Evolutionary conservation across 768 basidiomycete species (phyloP), one percentile per base, ranked within the genome.

Genomic region (Amanita subjunquillea): DNA sequence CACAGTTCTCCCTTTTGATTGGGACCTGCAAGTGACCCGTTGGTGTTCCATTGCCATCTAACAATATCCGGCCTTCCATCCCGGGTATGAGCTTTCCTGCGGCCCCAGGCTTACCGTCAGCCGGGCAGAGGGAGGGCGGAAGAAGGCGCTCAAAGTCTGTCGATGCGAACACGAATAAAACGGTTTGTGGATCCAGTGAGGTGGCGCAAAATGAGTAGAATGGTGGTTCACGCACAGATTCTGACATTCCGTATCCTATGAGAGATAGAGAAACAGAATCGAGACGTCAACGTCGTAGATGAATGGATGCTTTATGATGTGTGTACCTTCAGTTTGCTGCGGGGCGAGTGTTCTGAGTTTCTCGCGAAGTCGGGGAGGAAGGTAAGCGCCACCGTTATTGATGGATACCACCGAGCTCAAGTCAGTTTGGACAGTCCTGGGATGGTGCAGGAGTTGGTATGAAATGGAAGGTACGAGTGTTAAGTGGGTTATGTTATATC

Each of bases 161-260:
- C 34, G 48, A 9, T 40, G 17, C 20, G 32, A 29, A 3, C 20
- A 54, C 42, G 42, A 48, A 32, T 4, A 9, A 32, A 32, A 32
- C 1, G 9, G 8, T 13, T 32, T 22, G 20, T 3, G 20, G 37
- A 36, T 34, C 12, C 13, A 1, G 15, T 8, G 9, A 29, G 20
- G 37, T 6, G 32, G 40, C 0, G 20, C 22, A 5, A 15, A 20
- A 47, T 4, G 25, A 20, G 12, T 17, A 20, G 32, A 36, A 48
- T 4, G 7, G 22, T 20, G 41, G 23, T 10, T 20, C 32, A 66
- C 83, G 48, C 60, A 84, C 83, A 48, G 64, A 63, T 72, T 86
- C 84, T 0, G 83, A 84, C 75, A 85, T 77, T 20, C 87, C 87
- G 57, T 85, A 88, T 0, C 83, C 85, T 83, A 22, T 30, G 4